Evolutionary conservation across 129 eudicot species (phyloP).

Genomic region (Artemisia tridentata): DNA sequence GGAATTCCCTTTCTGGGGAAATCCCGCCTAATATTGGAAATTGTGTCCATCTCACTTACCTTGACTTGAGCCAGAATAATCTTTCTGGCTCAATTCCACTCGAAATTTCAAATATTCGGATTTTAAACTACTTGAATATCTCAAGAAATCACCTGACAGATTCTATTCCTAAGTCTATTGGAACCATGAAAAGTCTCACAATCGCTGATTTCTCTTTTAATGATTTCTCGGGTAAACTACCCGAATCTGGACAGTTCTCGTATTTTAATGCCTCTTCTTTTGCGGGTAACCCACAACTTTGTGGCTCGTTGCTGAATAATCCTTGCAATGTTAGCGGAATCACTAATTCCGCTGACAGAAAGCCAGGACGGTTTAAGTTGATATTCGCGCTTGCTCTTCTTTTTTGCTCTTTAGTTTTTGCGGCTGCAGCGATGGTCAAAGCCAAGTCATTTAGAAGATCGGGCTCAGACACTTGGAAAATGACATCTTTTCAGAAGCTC

Average conservation of each 20-base stretch:
- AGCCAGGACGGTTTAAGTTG: constrained; percentile 53
- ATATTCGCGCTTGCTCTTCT: constrained; percentile 62
- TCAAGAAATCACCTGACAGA: constrained; percentile 71
- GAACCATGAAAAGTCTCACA: constrained; percentile 79
- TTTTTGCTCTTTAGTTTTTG: constrained; percentile 65
- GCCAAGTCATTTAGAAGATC: constrained; percentile 65
- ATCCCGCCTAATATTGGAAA: constrained; percentile 70
- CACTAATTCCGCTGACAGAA: constrained; percentile 29
- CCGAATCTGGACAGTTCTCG: constrained; percentile 73
- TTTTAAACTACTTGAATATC: constrained; percentile 72
- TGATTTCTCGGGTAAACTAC: constrained; percentile 74
- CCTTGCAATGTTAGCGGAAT: constrained; percentile 48
- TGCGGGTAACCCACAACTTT: constrained; percentile 82
- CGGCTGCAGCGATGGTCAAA: constrained; percentile 64
- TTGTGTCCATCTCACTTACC: constrained; percentile 62
- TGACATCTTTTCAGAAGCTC: constrained; percentile 78
- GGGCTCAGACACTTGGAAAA: constrained; percentile 56
- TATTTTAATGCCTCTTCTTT: constrained; percentile 80
- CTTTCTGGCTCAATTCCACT: constrained; percentile 69
- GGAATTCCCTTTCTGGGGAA: constrained; percentile 54
- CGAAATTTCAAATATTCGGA: constrained; percentile 52
- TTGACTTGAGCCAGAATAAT: constrained; percentile 84
- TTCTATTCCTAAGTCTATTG: constrained; percentile 66
- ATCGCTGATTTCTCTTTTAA: constrained; percentile 85
- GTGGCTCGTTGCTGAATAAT: constrained; percentile 62